Conservation (phyloP, 805 yeast genomes). For the Candida tallmaniae region DNA sequence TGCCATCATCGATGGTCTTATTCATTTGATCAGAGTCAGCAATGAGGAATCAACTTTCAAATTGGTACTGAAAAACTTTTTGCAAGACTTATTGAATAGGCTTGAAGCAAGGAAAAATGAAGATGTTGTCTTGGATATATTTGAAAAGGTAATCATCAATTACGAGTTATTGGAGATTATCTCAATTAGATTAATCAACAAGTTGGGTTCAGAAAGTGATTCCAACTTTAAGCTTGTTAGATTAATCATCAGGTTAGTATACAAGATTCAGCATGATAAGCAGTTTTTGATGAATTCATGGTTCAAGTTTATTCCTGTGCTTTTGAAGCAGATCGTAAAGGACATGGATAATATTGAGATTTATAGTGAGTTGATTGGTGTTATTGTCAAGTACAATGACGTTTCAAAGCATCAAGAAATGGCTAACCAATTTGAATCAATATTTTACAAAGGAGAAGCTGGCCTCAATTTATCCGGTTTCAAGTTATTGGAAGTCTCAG, state of each 20-base stretch:
- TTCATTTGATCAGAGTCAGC: slow-evolving; percentile 29
- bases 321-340: slow-evolving; percentile 9
- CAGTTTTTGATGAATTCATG: slow-evolving; percentile 41
- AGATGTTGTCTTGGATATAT: slow-evolving; percentile 18
- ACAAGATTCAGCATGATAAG: slow-evolving; percentile 22
- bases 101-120: slow-evolving; percentile 16
- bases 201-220: slow-evolving; percentile 16
- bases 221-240: slow-evolving; percentile 14
- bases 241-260: slow-evolving; percentile 21
- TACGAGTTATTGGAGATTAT: slow-evolving; percentile 42
- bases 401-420: slow-evolving; percentile 42
- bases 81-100: slow-evolving; percentile 20
- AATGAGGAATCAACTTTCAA: slow-evolving; percentile 10
- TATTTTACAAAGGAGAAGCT: slow-evolving; percentile 28
- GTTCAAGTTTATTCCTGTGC: slow-evolving; percentile 32
- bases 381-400: slow-evolving; percentile 37
- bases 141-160: slow-evolving; percentile 20
- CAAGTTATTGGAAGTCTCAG: slow-evolving; percentile 21
- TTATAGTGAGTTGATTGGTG: slow-evolving; percentile 38
- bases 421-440: slow-evolving; percentile 29
- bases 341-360: slow-evolving; percentile 23
- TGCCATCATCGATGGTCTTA: slow-evolving; percentile 52
- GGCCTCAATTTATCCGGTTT: slow-evolving; percentile 8
- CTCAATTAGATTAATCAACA: slow-evolving; percentile 41
- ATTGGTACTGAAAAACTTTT: slow-evolving; percentile 20